Base-by-base conservation (phyloP, 2,329 filamentous ascomycete genomes). In the Exophiala xenobiotica region DNA sequence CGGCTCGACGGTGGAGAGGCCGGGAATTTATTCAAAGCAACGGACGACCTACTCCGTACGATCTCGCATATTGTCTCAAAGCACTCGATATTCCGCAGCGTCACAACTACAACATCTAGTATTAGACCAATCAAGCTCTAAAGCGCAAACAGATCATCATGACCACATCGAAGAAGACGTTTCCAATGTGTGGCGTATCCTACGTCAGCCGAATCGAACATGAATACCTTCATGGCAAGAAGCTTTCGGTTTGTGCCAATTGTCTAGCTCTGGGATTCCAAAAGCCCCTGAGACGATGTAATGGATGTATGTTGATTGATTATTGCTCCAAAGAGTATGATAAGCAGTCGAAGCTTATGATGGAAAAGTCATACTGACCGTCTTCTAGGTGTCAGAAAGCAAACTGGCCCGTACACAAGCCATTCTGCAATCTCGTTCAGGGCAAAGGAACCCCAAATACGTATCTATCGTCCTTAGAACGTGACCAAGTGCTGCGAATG, bases 341-440 rank as follows among this genome's bases (percentile, higher is more conserved):
- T 8, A 14, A 4, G 18, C 5, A 8, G 23, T 20, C 38, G 22
- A 6, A 11, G 18, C 20, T 9, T 29, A 22, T 24, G 4, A 18
- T 39, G 3, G 3, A 11, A 26, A 40, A n/a, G n/a, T 4, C 38
- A 20, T 27, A 20, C 29, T 51, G 29, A 54, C 38, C 12, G 8
- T 14, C 12, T 22, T 14, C 2, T 29, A 59, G 57, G 12, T 65
- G 63, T 45, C 63, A 65, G 47, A 63, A 62, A 43, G 56, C 52
- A 20, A 54, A 65, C 35, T 65, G 63, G 63, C 51, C 56, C 12
- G 58, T 55, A 19, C 63, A 65, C 49, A 64, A 61, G 27, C 41
- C 46, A 11, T 57, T 59, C 27, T 65, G 63, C 50, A 48, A 61
- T 26, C 44, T 60, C 22, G 59, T 54, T 3, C 59, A 57, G 41